These are phyloP conservation scores for Chlorella variabilis DNA, from an alignment of 163 green algal species.

Conservation along the genomic window DNA sequence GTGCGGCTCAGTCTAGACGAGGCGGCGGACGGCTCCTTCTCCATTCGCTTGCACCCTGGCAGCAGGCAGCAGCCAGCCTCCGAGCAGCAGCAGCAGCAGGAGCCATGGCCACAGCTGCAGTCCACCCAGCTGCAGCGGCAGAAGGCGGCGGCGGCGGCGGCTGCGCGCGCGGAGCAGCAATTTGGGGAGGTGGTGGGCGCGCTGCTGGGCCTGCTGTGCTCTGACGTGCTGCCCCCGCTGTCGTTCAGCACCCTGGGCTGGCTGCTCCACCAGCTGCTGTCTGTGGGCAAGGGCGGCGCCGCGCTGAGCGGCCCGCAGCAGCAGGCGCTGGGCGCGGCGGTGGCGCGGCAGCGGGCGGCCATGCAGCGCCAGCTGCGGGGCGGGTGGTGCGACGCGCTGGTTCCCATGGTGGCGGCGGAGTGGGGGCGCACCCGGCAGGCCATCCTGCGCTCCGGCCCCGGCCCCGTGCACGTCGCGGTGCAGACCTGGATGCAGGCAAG, in stretches of 20 bases:
- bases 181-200: conserved; percentile 56
- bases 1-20: not conserved
- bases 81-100: not conserved
- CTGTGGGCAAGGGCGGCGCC: conserved; percentile 20
- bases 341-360: conserved; percentile 21
- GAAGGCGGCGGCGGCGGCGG: not conserved
- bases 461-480: conserved; percentile 52
- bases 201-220: conserved; percentile 64
- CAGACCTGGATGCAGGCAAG: conserved; percentile 54
- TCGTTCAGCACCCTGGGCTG: conserved; percentile 66
- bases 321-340: conserved; percentile 40
- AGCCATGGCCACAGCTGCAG: not conserved
- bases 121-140: not conserved
- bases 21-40: not conserved
- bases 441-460: conserved; percentile 32
- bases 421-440: conserved; percentile 56
- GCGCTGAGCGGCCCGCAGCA: not conserved
- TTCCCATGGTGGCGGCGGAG: conserved; percentile 59
- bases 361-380: conserved; percentile 57
- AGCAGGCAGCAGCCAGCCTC: not conserved
- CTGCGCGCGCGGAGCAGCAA: not conserved
- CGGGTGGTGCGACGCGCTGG: conserved; percentile 76
- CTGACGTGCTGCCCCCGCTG: conserved; percentile 58
- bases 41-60: not conserved
- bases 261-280: conserved; percentile 76